Evolutionary conservation across 257 asterid genomes (phyloP).

Genomic region (Nicotiana sylvestris): DNA sequence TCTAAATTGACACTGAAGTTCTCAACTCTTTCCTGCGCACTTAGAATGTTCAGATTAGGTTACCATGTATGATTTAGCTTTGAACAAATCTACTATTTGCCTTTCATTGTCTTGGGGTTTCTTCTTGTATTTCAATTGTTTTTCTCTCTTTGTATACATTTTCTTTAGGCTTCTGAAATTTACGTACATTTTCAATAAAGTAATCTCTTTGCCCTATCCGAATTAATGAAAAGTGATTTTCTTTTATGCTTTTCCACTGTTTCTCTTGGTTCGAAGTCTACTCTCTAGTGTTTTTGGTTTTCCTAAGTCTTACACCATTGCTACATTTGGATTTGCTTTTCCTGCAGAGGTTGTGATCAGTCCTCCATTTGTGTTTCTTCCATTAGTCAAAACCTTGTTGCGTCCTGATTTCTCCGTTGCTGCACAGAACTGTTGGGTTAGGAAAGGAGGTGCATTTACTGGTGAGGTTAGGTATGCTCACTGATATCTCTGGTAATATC

Average conservation of each 20-base stretch:
- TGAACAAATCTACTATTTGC: background rate
- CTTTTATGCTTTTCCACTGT: background rate
- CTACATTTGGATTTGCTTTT: background rate
- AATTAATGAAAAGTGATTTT: background rate
- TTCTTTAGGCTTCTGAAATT: background rate
- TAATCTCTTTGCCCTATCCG: background rate
- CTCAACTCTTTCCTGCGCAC: background rate
- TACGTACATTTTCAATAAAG: background rate
- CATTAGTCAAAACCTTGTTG: slow-evolving; percentile 31
- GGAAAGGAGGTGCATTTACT: slow-evolving; percentile 39
- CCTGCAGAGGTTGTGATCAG: slow-evolving; percentile 41
- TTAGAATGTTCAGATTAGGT: background rate
- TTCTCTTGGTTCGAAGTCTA: background rate
- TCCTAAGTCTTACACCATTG: background rate
- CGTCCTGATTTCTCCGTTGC: slow-evolving; percentile 40
- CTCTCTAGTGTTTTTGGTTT: background rate
- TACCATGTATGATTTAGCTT: background rate
- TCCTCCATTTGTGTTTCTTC: slow-evolving; percentile 42
- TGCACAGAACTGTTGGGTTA: slow-evolving; percentile 48
- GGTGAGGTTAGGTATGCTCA: slow-evolving; percentile 42
- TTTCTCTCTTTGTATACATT: background rate
- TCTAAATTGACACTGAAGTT: background rate
- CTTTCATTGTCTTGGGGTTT: background rate
- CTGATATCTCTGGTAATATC: background rate
- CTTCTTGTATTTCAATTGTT: background rate